Conservation (phyloP, 257 asterid species). For the Capsicum pubescens region DNA sequence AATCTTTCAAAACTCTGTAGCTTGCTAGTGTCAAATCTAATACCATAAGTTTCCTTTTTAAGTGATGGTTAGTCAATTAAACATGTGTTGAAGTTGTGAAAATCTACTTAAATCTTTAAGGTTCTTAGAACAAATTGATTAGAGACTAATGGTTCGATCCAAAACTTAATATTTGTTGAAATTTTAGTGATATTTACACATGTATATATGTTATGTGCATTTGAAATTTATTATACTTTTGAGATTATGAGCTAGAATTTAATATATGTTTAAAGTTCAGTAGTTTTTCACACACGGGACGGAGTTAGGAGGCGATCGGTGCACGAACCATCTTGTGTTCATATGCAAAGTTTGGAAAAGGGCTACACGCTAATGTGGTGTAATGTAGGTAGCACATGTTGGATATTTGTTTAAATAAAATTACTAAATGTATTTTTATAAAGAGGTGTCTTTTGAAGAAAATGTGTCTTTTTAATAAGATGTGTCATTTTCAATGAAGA, state of each 20-base stretch:
- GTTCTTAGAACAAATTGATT: background rate
- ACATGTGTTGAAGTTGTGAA: background rate
- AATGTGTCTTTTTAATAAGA: no score
- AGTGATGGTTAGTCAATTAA: background rate
- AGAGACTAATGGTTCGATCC: no score
- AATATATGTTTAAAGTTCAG: background rate
- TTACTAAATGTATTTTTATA: no score
- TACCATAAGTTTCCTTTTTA: background rate
- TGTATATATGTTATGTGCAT: background rate
- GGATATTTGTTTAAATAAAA: no score
- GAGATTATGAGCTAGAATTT: background rate
- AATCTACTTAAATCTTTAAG: no score
- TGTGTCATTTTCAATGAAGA: no score
- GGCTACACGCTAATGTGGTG: background rate
- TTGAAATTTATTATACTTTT: background rate
- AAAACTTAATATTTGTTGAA: no score
- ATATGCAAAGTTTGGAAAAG: fast-evolving
- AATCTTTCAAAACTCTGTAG: no score
- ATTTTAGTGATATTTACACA: no score
- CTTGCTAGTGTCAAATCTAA: background rate
- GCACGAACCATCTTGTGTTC: background rate
- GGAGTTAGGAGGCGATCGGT: background rate
- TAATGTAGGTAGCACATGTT: background rate
- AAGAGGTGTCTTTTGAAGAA: no score
- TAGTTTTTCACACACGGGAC: background rate